Conservation (phyloP, 2,329 filamentous ascomycete species). For the Lithohypha guttulata region DNA sequence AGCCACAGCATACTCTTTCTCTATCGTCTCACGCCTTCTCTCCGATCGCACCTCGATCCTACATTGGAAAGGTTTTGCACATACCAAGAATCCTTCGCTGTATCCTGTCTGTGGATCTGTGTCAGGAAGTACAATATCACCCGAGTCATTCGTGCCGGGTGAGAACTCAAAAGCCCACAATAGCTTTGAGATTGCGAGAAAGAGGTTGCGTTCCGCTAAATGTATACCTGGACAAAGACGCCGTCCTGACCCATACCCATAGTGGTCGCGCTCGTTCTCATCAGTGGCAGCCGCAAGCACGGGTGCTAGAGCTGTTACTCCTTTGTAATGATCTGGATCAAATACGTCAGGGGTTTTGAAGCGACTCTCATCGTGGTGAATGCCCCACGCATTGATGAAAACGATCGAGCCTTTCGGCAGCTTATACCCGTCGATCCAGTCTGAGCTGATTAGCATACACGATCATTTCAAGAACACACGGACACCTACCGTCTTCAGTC, state of each 20-base stretch:
- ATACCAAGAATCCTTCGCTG: constrained; percentile 10
- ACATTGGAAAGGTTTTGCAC: constrained; percentile 7
- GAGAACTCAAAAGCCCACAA: constrained; percentile 38
- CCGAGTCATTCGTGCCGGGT: constrained; percentile 9
- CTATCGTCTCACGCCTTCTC: constrained; percentile 2
- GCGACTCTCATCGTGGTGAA: constrained; percentile 22
- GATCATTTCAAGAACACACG: not conserved
- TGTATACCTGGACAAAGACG: constrained; percentile 30
- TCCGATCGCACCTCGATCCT: constrained; percentile 10
- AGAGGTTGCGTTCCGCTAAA: constrained; percentile 41
- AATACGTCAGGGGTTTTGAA: constrained; percentile 24
- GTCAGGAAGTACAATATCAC: constrained; percentile 14
- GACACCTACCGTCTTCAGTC: constrained; percentile 33
- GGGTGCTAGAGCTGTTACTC: constrained; percentile 23
- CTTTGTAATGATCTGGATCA: constrained; percentile 25
- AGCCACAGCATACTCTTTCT: constrained; percentile 5
- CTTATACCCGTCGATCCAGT: constrained; percentile 39
- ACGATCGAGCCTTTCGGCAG: constrained; percentile 39
- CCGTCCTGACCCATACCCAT: constrained; percentile 24
- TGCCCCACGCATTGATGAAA: constrained; percentile 30
- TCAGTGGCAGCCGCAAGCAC: constrained; percentile 25
- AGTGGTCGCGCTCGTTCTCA: constrained; percentile 22
- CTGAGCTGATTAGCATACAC: constrained; percentile 22
- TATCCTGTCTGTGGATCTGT: constrained; percentile 11
- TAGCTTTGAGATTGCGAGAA: constrained; percentile 37